A percentile compares a stretch with the other conserved stretches of the same genome.
These are phyloP conservation scores for Tripterygium wilfordii DNA, from an alignment of 177 flowering plant species.

Conservation along the genomic window DNA sequence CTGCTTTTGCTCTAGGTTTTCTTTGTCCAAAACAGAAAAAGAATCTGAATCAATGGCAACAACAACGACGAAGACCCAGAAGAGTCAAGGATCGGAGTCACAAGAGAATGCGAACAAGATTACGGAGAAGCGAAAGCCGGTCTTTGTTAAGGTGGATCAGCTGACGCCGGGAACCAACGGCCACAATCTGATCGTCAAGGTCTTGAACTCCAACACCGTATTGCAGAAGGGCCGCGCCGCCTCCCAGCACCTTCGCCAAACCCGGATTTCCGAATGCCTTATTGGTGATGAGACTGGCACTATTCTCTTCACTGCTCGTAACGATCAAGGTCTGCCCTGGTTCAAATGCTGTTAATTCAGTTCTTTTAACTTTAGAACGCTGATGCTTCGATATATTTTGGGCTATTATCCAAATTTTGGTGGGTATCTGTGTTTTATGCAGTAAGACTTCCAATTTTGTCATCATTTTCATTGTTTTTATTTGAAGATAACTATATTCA, in stretches of 20 bases:
- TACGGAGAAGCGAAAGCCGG: slow-evolving; percentile 25
- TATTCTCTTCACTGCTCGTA: slow-evolving; percentile 29
- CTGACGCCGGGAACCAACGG: slow-evolving; percentile 26
- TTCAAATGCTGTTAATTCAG: no score
- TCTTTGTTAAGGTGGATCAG: slow-evolving; percentile 24
- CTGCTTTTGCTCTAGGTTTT: no score
- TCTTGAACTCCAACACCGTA: slow-evolving; percentile 13
- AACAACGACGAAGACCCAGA: no score
- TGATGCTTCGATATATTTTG: no score
- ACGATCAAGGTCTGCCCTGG: slow-evolving; percentile 35
- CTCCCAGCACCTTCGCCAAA: slow-evolving; percentile 17
- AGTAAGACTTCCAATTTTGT: no score
- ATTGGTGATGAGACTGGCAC: slow-evolving; percentile 25
- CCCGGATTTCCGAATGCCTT: slow-evolving; percentile 24
- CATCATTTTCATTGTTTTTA: no score
- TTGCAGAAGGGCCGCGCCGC: slow-evolving; percentile 15
- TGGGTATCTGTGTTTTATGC: no score
- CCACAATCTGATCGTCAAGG: slow-evolving; percentile 22
- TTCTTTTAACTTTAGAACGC: no score
- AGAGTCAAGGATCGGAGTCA: slow-evolving; percentile 1
- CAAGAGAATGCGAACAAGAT: neutral
- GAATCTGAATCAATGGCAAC: no score
- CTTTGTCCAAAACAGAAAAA: no score
- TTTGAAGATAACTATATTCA: no score
- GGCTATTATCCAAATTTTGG: no score